phyloP scores from a whole-genome alignment of 2,329 filamentous ascomycete species.

The Claviceps quebecensis region DNA sequence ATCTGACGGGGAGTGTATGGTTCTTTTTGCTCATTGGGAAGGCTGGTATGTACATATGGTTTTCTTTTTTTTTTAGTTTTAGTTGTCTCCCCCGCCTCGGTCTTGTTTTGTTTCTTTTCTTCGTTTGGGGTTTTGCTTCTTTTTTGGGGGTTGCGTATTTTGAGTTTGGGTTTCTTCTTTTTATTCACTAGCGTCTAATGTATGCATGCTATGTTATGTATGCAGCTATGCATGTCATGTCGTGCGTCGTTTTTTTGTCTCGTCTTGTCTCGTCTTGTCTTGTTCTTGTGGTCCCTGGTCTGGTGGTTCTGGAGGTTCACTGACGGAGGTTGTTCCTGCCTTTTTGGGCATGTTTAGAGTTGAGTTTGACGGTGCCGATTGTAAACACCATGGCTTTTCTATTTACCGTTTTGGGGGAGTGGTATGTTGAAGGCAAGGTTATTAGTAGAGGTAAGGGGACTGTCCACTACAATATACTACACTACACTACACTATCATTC shows the following conservation, averaged over 20 bases:
- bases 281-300: no score
- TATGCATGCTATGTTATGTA: no score
- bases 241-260: no score
- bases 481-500: no score
- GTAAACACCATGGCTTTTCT: slow-evolving; percentile 89
- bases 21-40: slow-evolving; percentile 91
- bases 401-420: slow-evolving; percentile 91
- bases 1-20: slow-evolving; percentile 88
- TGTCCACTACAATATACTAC: neutral
- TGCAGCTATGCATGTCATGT: no score
- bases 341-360: slow-evolving; percentile 36
- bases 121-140: no score
- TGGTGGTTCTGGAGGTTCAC: neutral
- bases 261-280: neutral
- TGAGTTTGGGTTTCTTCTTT: neutral
- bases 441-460: slow-evolving; percentile 55
- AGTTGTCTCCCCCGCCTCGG: neutral
- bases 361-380: slow-evolving; percentile 87
- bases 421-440: slow-evolving; percentile 85
- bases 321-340: neutral
- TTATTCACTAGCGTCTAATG: no score
- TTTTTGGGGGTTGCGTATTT: neutral
- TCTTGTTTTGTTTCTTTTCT: neutral
- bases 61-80: no score
- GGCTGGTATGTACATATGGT: slow-evolving; percentile 49